Base-by-base conservation (phyloP, 2,329 filamentous ascomycete species). In the Chaetomium globosum region DNA sequence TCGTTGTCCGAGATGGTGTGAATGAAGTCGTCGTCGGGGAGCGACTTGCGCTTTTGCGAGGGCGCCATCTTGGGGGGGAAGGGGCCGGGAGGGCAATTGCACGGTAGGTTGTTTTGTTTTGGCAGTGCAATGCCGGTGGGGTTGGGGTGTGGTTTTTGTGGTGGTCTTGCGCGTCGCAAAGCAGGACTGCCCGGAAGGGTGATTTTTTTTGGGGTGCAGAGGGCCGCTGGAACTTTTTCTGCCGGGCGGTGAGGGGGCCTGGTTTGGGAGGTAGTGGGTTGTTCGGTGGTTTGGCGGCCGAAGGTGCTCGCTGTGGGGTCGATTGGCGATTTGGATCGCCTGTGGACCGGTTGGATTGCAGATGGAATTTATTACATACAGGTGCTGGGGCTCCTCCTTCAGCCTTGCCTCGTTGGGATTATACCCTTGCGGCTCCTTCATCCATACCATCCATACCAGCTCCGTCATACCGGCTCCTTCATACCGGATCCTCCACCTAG, bases 1-100 rank as follows among this genome's bases (percentile, higher is more conserved):
- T 83, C 85, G 67, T 83, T 83, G 72, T 87, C 85, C 59, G 84
- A 85, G 62, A 87, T 80, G 16, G 85, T 87, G 68, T 81, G 81
- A 67, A 87, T 79, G 65, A 87, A 87, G 64, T 87, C 85, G 71
- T 87, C 84, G 63, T 81, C 79, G 55, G 56, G 56, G 26, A 77
- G 74, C 13, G 59, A 56, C 54, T 78, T 75, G 70, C 83, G 83
- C 68, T 85, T 85, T 28, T 79, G 76, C 52, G 77, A 76, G 64
- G 80, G 80, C 54, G 81, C 79, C 82, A 84, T 83, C 16, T 59
- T 68, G 59, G 19, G 36, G 9, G 6, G 21, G n/a, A n/a, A n/a
- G n/a, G n/a, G n/a, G n/a, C n/a, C n/a, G n/a, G n/a, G n/a, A n/a
- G n/a, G 4, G 23, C 9, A 3, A 8, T 33, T 10, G 46, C 26